Percentiles rank a stretch among this genome's conserved stretches.
Conservation (phyloP, 192 early-diverging fungal species). For the Linnemannia elongata region DNA sequence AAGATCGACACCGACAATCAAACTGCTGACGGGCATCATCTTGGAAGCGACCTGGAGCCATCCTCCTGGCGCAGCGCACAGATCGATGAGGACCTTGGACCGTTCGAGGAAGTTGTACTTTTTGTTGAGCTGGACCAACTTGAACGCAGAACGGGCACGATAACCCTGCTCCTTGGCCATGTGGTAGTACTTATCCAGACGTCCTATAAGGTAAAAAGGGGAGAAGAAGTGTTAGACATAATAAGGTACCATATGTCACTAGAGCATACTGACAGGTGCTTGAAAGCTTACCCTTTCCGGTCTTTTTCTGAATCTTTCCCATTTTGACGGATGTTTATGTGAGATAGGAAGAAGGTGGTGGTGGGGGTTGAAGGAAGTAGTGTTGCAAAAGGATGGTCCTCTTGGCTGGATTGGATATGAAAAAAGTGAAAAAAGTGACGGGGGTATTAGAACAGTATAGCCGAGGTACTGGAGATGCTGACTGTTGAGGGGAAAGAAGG, state of each 20-base stretch:
- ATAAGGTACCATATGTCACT: not conserved
- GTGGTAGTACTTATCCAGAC: constrained; percentile 99
- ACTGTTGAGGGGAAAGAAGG: not conserved
- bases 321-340: constrained; percentile 34
- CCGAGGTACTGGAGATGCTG: not conserved
- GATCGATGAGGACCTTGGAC: constrained; percentile 91
- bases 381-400: constrained; percentile 3
- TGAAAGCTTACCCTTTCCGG: constrained; percentile 59
- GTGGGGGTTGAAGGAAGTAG: not conserved
- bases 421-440: not conserved
- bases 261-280: too few relatives aligned
- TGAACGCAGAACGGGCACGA: constrained; percentile 98
- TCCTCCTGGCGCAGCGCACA: constrained; percentile 98
- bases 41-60: constrained; percentile 98
- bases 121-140: constrained; percentile 99
- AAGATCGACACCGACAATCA: constrained; percentile 97
- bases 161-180: constrained; percentile 99
- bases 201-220: constrained; percentile 68
- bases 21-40: constrained; percentile 97
- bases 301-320: constrained; percentile 66
- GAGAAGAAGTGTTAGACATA: not conserved
- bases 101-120: constrained; percentile 97
- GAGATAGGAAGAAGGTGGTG: not conserved
- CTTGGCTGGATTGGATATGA: not conserved
- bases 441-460: constrained; percentile 1